A percentile compares a stretch with the other conserved stretches of the same genome.
phyloP scores from a whole-genome alignment of 2,329 filamentous ascomycete species.

The Talaromyces sp. region DNA sequence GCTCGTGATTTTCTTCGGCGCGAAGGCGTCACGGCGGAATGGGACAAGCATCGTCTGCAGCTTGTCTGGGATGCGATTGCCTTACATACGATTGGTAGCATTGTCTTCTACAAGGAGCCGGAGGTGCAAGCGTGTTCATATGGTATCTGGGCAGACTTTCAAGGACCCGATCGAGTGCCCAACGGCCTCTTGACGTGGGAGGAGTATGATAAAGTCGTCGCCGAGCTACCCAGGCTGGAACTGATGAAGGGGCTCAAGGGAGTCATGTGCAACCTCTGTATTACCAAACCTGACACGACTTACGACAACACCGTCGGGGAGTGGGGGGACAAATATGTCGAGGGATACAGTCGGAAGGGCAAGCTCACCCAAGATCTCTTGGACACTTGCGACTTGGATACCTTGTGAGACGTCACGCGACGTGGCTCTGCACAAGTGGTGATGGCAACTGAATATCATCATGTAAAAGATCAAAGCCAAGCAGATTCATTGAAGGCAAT shows the following conservation, averaged over 20 bases:
- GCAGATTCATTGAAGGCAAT: no score
- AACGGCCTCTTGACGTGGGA: slow-evolving; percentile 24
- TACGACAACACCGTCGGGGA: slow-evolving; percentile 36
- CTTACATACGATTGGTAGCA: slow-evolving; percentile 40
- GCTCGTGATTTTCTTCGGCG: slow-evolving; percentile 40
- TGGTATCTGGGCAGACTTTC: slow-evolving; percentile 41
- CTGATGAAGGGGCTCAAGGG: slow-evolving; percentile 36
- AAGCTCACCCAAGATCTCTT: slow-evolving; percentile 29
- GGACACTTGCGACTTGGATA: slow-evolving; percentile 24
- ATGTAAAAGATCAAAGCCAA: slow-evolving; percentile 6
- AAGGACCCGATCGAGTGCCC: slow-evolving; percentile 34
- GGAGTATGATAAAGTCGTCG: slow-evolving; percentile 33
- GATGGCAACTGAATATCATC: background rate
- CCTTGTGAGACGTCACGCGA: slow-evolving; percentile 10
- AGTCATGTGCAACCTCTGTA: slow-evolving; percentile 41
- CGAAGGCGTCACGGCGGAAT: slow-evolving; percentile 25
- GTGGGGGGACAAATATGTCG: slow-evolving; percentile 35
- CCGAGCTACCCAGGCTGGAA: slow-evolving; percentile 35
- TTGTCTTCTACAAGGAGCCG: slow-evolving; percentile 44
- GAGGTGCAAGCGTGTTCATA: slow-evolving; percentile 35
- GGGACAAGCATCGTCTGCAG: slow-evolving; percentile 44
- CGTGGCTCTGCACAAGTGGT: slow-evolving; percentile 6
- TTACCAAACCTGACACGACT: slow-evolving; percentile 41
- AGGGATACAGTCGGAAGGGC: slow-evolving; percentile 34
- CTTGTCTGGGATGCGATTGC: slow-evolving; percentile 51